A percentile compares a stretch with the other conserved stretches of the same genome.
Conservation (phyloP, 1,284 basidiomycete genomes). For the Sutorius eximius region DNA sequence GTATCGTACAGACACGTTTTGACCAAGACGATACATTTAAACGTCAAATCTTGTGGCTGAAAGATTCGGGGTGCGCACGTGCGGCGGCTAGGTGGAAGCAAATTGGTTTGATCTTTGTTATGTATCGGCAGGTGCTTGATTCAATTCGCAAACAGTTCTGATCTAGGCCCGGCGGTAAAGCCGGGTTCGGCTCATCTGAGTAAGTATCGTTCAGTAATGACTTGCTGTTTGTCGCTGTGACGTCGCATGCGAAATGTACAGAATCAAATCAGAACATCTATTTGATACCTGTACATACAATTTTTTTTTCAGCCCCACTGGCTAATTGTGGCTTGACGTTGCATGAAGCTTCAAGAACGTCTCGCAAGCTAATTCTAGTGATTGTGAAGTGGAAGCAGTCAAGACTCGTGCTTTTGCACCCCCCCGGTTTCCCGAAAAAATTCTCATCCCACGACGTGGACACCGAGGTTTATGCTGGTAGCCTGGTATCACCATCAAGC, state of each 20-base stretch:
- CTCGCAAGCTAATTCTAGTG: not conserved
- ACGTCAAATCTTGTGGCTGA: not conserved
- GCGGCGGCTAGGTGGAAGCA: not conserved
- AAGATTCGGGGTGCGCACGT: not conserved
- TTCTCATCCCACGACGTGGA: not conserved
- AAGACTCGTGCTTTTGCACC: not conserved
- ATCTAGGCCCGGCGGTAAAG: not conserved
- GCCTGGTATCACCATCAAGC: not conserved
- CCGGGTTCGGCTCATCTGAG: not conserved
- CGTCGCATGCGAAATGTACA: not conserved
- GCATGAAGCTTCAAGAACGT: conserved; percentile 7
- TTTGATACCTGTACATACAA: too few relatives aligned
- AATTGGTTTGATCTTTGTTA: not conserved
- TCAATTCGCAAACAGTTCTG: not conserved
- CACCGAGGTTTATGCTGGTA: not conserved
- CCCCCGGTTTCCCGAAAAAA: not conserved
- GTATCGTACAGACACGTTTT: not conserved
- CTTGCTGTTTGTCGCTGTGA: not conserved
- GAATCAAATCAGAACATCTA: conserved; percentile 4
- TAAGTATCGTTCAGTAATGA: not conserved
- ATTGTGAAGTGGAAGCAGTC: not conserved
- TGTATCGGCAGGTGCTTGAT: not conserved
- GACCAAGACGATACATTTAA: not conserved
- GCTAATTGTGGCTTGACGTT: conserved; percentile 9
- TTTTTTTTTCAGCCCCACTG: conserved; percentile 5